phyloP scores from a whole-genome alignment of 805 yeast genomes.

The Starmera caribaea region DNA sequence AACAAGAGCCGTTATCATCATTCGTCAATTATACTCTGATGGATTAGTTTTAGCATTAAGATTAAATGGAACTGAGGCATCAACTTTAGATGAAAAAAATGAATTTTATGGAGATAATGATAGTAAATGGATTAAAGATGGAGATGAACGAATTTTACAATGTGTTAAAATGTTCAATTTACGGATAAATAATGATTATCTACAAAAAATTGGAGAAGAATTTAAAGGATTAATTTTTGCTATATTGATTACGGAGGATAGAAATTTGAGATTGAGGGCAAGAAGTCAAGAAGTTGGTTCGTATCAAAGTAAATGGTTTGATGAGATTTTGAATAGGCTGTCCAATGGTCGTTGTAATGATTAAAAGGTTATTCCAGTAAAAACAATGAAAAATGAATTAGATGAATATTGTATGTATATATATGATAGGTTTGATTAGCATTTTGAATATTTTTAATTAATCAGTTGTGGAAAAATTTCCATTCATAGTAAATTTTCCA shows the following conservation, averaged over 20 bases:
- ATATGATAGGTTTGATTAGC: too few relatives aligned
- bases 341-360: slow-evolving; percentile 43
- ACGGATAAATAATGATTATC: slow-evolving; percentile 3
- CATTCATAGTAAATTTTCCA: too few relatives aligned
- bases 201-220: slow-evolving; percentile 4
- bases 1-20: slow-evolving; percentile 66
- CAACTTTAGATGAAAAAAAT: slow-evolving; percentile 58
- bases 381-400: too few relatives aligned
- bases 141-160: slow-evolving; percentile 59
- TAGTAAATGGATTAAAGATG: slow-evolving; percentile 60
- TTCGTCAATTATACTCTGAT: slow-evolving; percentile 54
- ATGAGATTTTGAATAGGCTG: slow-evolving; percentile 37
- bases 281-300: slow-evolving; percentile 44
- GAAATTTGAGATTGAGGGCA: slow-evolving; percentile 61
- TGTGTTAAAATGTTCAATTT: slow-evolving; percentile 34
- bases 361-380: too few relatives aligned
- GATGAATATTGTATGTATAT: too few relatives aligned
- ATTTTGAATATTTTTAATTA: too few relatives aligned
- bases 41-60: slow-evolving; percentile 48
- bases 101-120: slow-evolving; percentile 48
- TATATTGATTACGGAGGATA: slow-evolving; percentile 62
- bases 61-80: slow-evolving; percentile 61
- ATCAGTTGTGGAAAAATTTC: too few relatives aligned
- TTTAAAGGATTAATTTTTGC: slow-evolving; percentile 20
- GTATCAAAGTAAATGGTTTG: slow-evolving; percentile 53